Conservation (phyloP, 371 early-diverging fungal genomes). For the Nosema muscidifuracis region DNA sequence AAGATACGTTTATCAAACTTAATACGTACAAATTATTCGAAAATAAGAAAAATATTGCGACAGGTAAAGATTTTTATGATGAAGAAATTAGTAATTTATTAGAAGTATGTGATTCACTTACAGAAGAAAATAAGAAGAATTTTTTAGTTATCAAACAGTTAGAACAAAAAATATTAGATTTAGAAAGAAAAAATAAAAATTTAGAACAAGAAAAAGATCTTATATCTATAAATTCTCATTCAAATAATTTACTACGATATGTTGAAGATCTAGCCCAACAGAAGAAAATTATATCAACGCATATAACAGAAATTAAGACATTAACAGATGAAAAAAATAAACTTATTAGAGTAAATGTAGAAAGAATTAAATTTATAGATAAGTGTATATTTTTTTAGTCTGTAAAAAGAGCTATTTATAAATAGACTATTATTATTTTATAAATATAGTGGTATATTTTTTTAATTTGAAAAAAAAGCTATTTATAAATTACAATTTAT, state of each 20-base stretch:
- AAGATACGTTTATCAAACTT: background rate
- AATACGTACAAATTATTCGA: background rate
- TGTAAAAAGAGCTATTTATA: too few relatives aligned
- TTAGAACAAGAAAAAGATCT: constrained; percentile 15
- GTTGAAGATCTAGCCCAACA: constrained; percentile 26
- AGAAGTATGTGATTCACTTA: constrained; percentile 4
- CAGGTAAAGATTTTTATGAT: background rate
- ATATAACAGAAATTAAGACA: constrained; percentile 20
- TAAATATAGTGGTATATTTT: too few relatives aligned
- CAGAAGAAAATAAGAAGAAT: constrained; percentile 28
- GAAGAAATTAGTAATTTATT: constrained; percentile 17
- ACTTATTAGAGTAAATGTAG: constrained; percentile 36
- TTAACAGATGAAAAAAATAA: constrained; percentile 45
- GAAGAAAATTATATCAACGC: constrained; percentile 3
- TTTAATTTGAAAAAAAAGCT: too few relatives aligned
- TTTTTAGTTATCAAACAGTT: too few relatives aligned
- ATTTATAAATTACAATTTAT: too few relatives aligned
- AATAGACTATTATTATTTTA: too few relatives aligned
- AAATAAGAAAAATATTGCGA: background rate
- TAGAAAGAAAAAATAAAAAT: constrained; percentile 1
- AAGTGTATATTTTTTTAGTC: too few relatives aligned
- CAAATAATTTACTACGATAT: constrained; percentile 15
- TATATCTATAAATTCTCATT: background rate
- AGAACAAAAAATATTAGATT: background rate
- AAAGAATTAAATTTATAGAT: constrained; percentile 12